Percentiles rank a stretch among this genome's conserved stretches.
phyloP scores from a whole-genome alignment of 495 filamentous ascomycete genomes.

The Penicillium nucicola region DNA sequence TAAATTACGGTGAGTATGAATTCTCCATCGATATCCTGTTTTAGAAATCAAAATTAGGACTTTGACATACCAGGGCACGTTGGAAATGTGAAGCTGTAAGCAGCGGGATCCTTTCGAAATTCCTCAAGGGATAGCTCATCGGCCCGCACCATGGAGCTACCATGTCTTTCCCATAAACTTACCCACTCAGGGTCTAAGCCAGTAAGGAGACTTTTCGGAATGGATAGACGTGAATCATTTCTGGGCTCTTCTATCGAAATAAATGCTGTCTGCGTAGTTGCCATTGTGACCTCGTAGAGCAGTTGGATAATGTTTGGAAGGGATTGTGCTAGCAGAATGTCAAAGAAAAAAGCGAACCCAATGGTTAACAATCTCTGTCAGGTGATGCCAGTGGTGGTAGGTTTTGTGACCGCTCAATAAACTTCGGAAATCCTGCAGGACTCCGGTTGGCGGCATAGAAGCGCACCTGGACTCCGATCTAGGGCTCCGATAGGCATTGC shows the following conservation, averaged over 20 bases:
- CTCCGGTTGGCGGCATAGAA: conserved; percentile 4
- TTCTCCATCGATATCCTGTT: too few relatives aligned
- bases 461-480: not conserved
- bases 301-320: too few relatives aligned
- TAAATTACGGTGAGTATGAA: not conserved
- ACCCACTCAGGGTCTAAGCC: conserved; percentile 18
- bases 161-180: conserved; percentile 14
- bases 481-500: conserved; percentile 1
- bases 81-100: conserved; percentile 32
- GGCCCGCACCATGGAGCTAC: conserved; percentile 12
- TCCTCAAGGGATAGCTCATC: conserved; percentile 30
- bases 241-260: not conserved
- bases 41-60: not conserved
- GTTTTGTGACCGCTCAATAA: not conserved
- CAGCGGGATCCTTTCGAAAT: conserved; percentile 31
- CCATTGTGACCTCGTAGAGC: not conserved
- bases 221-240: not conserved
- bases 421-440: not conserved
- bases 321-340: too few relatives aligned
- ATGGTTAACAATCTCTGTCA: too few relatives aligned
- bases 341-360: too few relatives aligned
- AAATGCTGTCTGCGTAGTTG: not conserved
- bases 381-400: not conserved
- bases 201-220: conserved; percentile 12
- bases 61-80: conserved; percentile 26